These are phyloP conservation scores for Didymellaceae sp. DNA, from an alignment of 2,329 filamentous ascomycete genomes.

Conservation along the genomic window DNA sequence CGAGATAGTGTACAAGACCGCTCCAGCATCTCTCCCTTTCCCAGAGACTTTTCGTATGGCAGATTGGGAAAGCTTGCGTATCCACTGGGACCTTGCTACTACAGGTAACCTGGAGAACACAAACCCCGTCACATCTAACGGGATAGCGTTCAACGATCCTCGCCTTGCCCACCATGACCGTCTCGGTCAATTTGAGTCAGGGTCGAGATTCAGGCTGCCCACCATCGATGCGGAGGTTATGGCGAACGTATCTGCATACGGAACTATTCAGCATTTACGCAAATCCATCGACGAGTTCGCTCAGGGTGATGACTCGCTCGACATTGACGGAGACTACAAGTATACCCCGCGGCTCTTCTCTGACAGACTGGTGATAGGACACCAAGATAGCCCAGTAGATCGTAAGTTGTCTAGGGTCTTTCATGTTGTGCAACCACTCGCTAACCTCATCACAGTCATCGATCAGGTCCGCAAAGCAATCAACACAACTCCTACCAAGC, in stretches of 20 bases:
- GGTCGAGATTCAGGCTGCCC: constrained; percentile 40
- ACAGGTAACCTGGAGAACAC: constrained; percentile 15
- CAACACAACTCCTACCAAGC: constrained; percentile 20
- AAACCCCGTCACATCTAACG: constrained; percentile 17
- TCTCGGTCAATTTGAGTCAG: constrained; percentile 32
- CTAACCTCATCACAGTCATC: background rate
- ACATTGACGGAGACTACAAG: constrained; percentile 21
- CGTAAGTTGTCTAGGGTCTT: background rate
- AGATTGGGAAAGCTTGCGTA: constrained; percentile 39
- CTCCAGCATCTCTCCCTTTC: constrained; percentile 32
- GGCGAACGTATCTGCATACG: constrained; percentile 8
- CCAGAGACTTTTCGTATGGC: constrained; percentile 39
- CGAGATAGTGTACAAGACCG: constrained; percentile 31
- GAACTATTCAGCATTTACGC: constrained; percentile 3
- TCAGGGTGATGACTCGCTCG: background rate
- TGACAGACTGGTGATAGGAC: constrained; percentile 12
- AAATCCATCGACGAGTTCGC: constrained; percentile 23
- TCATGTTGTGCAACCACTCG: too few species aligned
- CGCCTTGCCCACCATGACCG: constrained; percentile 17
- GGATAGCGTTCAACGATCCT: constrained; percentile 25
- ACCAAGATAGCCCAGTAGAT: background rate
- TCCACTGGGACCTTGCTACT: constrained; percentile 32
- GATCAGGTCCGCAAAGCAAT: constrained; percentile 10
- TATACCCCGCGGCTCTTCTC: constrained; percentile 32
- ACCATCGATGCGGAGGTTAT: background rate